Evolutionary conservation across 2,329 filamentous ascomycete species (phyloP), one percentile per base, ranked within the genome.

Genomic region (Apiospora marii): DNA sequence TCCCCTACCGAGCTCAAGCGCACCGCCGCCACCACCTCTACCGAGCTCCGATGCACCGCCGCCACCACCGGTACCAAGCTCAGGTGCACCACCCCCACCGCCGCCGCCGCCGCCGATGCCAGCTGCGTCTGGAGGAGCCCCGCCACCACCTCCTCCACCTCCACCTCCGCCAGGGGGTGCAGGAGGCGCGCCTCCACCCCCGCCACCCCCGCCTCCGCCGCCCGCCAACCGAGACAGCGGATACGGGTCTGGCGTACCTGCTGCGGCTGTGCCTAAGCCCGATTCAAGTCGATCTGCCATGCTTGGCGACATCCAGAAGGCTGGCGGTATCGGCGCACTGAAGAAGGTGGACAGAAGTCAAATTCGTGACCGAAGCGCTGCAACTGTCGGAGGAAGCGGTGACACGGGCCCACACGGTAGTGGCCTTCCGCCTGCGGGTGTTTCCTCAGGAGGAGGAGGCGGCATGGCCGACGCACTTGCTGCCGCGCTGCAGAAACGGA

Each of bases 391-490:
- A 14, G 81, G 80, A 30, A 76, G 80, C 58, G 75, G 81, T 58
- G 86, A 88, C 75, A 85, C 86, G 68, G 87, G 86, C 6, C 85
- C 88, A 53, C 84, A 86, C 69, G 87, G 87, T 41, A 87, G 86
- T 77, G 87, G 85, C 51, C 77, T 87, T 73, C 84, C 89, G 71
- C 84, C 89, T 12, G 84, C 88, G 67, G 88, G 88, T 34, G 81
- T 87, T 61, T 82, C 85, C n/a, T 81, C 86, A 68, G 81, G 87
- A 61, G 88, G 87, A 61, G 88, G 89, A 14, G 90, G 91, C 72
- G 92, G 90, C 48, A 90, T 98, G 88, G 94, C 94, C 30, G 94
- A 93, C 84, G 95, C 94, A 68, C 84, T 98, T 77, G 94, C 94
- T 73, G 92, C 91, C 73, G 93, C 92, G 72, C 83, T 95, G 78